Conservation (phyloP, 345 rosid genomes). For the Brassica rapa region DNA sequence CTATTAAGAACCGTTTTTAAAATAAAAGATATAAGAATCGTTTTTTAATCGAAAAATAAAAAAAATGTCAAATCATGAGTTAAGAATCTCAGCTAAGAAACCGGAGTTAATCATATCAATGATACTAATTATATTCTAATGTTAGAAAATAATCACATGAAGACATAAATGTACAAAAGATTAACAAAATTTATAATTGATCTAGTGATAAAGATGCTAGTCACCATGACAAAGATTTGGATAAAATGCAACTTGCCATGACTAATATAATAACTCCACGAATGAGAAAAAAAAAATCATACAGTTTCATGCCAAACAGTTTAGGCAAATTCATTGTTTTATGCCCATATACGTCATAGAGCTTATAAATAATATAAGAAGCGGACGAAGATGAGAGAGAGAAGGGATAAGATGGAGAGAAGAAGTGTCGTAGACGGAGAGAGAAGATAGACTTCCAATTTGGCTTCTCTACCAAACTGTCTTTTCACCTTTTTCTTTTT, state of each 20-base stretch:
- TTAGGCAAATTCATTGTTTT: neutral
- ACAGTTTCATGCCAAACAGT: neutral
- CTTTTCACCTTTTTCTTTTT: constrained; percentile 7
- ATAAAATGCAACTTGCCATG: constrained; percentile 25
- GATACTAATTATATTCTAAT: no score
- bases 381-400: constrained; percentile 4
- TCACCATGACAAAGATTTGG: constrained; percentile 34
- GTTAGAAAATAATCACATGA: neutral
- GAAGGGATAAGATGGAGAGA: constrained; percentile 28
- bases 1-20: no score
- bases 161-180: neutral
- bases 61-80: no score
- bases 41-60: no score
- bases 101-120: no score
- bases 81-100: no score
- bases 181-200: neutral
- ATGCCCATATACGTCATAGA: neutral
- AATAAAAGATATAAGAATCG: no score
- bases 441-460: constrained; percentile 19
- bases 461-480: constrained; percentile 39
- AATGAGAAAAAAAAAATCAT: neutral
- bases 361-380: neutral
- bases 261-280: constrained; percentile 4
- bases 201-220: constrained; percentile 22
- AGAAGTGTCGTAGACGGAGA: constrained; percentile 14